A percentile compares a stretch with the other conserved stretches of the same genome.
phyloP scores from a whole-genome alignment of 2,329 filamentous ascomycete genomes.

The Aureobasidium leucospermi region DNA sequence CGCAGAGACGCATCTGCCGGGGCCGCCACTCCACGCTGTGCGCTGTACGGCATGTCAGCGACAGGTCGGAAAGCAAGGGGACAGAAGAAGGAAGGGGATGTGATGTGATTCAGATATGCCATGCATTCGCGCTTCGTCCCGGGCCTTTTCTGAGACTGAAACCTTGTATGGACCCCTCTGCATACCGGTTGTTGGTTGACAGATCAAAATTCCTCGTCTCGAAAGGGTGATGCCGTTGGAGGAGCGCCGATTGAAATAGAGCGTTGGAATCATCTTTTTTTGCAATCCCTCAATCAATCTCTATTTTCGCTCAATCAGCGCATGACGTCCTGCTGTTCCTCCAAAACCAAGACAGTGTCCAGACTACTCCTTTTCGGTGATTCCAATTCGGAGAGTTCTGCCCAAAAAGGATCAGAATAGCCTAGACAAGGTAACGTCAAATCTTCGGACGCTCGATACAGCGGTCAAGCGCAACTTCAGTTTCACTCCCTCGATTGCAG shows the following conservation, averaged over 20 bases:
- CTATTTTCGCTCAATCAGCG: neutral
- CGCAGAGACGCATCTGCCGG: neutral
- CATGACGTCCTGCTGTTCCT: neutral
- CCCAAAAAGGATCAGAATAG: neutral
- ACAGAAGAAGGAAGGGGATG: neutral
- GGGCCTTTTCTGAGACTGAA: conserved; percentile 11
- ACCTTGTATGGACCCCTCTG: conserved; percentile 7
- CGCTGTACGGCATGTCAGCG: neutral
- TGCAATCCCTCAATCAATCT: neutral
- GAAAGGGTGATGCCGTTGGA: neutral
- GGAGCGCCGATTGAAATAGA: neutral
- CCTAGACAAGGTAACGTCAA: neutral
- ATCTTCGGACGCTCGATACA: neutral
- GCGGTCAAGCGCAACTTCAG: neutral
- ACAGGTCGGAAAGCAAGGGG: neutral
- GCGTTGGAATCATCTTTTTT: neutral
- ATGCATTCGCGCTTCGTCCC: conserved; percentile 13
- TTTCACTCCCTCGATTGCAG: neutral
- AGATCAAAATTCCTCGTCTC: neutral
- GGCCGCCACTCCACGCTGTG: neutral
- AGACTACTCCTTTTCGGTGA: neutral
- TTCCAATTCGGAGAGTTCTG: neutral
- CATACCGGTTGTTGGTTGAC: conserved; percentile 1
- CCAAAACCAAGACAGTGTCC: conserved; percentile 1
- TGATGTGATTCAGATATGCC: conserved; percentile 14